Evolutionary conservation across 1,284 basidiomycete species (phyloP), one percentile per base, ranked within the genome.

Genomic region (Boletus semigastroideus): DNA sequence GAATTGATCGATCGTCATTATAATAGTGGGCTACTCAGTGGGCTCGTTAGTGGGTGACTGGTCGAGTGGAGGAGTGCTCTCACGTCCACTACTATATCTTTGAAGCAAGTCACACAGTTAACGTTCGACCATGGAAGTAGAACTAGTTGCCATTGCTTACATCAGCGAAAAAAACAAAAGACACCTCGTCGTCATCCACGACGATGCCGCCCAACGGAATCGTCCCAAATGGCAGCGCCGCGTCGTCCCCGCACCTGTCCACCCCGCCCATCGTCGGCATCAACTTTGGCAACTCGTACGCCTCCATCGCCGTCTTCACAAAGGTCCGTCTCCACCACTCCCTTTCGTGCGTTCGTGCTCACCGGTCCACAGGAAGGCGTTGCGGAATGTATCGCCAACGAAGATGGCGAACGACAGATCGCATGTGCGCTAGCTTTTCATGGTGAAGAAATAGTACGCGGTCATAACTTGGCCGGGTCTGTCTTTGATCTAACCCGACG

Each of bases 351-450:
- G 33, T 34, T 34, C 33, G 8, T 34, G 33, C 16, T 34, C 33
- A 34, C 14, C 33, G 6, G 14, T 1, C 33, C 33, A 34, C 33
- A 34, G 33, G 33, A 95, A 73, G 92, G 92, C 22, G 77, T 88
- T 40, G 86, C 94, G 31, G 90, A 92, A 67, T 95, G 92, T 68
- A 98, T 99, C 58, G 96, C 96, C 22, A 98, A 98, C 72, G 95
- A 99, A 71, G 96, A 98, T 66, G 96, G 96, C 44, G 96, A 98
- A 71, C 87, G 96, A 38, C 97, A 99, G 75, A 97, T 99, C 65
- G 94, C 94, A 0, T 95, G 92, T 65, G 93, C 94, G 38, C 80
- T 99, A 55, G 86, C 95, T 0, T 99, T 96, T 72, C 86, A 87
- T 56, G 94, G 92, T 22, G 89, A 93, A 69, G 90, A 98, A 72